Conservation (phyloP, 1,284 basidiomycete species). For the Ceratobasidium sp. region DNA sequence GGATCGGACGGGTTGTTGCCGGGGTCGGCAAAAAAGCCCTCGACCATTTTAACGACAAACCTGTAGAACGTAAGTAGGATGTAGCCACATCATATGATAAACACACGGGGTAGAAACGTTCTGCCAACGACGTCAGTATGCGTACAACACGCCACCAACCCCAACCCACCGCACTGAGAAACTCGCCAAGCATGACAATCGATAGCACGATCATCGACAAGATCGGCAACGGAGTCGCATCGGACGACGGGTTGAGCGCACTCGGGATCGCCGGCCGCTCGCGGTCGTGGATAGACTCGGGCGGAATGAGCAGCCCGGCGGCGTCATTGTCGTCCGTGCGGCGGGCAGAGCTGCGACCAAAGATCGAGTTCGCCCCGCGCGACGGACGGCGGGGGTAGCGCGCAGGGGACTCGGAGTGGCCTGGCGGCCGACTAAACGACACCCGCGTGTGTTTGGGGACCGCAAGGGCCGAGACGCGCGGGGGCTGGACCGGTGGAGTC, state of each 20-base stretch:
- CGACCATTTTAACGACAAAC: conserved; percentile 30
- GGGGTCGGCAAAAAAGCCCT: conserved; percentile 23
- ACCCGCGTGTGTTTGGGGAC: conserved; percentile 25
- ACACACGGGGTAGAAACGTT: conserved; percentile 91
- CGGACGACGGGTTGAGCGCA: conserved; percentile 64
- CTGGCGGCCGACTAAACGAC: conserved; percentile 33
- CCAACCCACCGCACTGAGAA: conserved; percentile 71
- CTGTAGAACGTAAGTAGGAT: conserved; percentile 25
- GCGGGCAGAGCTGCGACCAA: conserved; percentile 40
- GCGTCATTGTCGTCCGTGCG: conserved; percentile 32
- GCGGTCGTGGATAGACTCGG: conserved; percentile 42
- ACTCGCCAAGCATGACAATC: conserved; percentile 94
- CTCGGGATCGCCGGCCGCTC: conserved; percentile 78
- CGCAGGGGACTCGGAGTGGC: background rate
- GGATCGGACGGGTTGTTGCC: conserved; percentile 27
- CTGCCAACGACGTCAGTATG: background rate
- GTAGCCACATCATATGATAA: conserved; percentile 80
- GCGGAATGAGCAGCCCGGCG: conserved; percentile 23
- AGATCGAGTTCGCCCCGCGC: conserved; percentile 52
- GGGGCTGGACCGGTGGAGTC: conserved; percentile 1
- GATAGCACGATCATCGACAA: conserved; percentile 92
- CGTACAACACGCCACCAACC: background rate
- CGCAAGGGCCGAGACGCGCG: conserved; percentile 15
- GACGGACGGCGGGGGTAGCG: conserved; percentile 26
- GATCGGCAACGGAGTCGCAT: conserved; percentile 79